Conservation (phyloP, 139 green algal species). For the Micractinium conductrix region DNA sequence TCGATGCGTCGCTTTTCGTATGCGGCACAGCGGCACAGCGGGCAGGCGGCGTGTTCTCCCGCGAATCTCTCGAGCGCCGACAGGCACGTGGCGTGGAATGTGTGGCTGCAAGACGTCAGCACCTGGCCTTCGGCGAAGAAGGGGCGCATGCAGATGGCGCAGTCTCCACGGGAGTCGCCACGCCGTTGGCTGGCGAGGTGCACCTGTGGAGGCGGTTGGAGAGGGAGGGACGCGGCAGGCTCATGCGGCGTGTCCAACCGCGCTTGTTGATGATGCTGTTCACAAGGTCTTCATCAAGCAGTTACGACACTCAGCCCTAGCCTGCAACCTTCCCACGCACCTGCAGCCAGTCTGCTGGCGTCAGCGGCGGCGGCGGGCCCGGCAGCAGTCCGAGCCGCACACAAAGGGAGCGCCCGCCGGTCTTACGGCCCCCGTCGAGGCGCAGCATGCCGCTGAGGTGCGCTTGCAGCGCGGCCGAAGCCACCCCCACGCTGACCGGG, state of each 20-base stretch:
- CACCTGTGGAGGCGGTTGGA: slow-evolving; percentile 7
- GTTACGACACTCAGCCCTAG: too few species aligned
- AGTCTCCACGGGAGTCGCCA: slow-evolving; percentile 51
- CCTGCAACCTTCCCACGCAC: slow-evolving; percentile 1
- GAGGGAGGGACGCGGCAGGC: background rate
- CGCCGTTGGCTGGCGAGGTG: background rate
- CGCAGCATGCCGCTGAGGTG: background rate
- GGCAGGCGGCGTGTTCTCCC: slow-evolving; percentile 49
- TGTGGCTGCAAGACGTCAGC: slow-evolving; percentile 20
- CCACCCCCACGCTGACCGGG: too few species aligned
- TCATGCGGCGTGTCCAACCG: too few species aligned
- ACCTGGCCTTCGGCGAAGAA: slow-evolving; percentile 61
- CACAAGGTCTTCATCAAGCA: too few species aligned
- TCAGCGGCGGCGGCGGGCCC: slow-evolving; percentile 50
- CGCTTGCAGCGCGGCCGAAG: slow-evolving; percentile 1
- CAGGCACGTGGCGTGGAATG: slow-evolving; percentile 73
- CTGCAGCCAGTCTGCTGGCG: slow-evolving; percentile 52
- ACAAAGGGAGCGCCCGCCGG: slow-evolving; percentile 50
- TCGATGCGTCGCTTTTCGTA: slow-evolving; percentile 72
- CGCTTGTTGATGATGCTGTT: too few species aligned
- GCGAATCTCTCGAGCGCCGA: slow-evolving; percentile 66
- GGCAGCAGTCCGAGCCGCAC: slow-evolving; percentile 63
- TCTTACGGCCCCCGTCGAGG: background rate
- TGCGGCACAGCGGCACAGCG: slow-evolving; percentile 65
- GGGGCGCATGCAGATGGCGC: slow-evolving; percentile 67